Evolutionary conservation across 495 filamentous ascomycete genomes (phyloP).

Genomic region (Hyaloscypha variabilis): DNA sequence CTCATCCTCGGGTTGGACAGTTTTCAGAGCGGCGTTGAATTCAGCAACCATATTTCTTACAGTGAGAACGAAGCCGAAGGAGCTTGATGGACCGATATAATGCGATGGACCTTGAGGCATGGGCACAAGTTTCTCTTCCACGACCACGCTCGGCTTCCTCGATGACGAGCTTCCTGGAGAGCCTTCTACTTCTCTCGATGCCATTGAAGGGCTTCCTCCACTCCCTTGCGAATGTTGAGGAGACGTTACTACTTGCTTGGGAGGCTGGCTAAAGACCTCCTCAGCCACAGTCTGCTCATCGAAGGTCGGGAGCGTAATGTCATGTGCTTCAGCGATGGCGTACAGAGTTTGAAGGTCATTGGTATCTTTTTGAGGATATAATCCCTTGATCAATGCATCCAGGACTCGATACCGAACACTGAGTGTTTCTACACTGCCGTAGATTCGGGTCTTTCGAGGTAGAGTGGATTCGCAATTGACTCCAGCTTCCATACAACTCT

Average conservation of each 20-base stretch:
- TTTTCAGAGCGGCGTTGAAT: constrained; percentile 27
- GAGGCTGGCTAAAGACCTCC: constrained; percentile 23
- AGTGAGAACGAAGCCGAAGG: constrained; percentile 31
- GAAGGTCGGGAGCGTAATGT: constrained; percentile 25
- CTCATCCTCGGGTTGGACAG: constrained; percentile 30
- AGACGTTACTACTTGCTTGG: constrained; percentile 2
- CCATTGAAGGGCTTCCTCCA: constrained; percentile 14
- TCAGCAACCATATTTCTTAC: constrained; percentile 33
- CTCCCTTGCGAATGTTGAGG: constrained; percentile 3
- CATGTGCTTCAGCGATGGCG: constrained; percentile 29
- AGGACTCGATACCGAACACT: constrained; percentile 46
- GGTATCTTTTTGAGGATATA: constrained; percentile 47
- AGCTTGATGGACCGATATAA: constrained; percentile 35
- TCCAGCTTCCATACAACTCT: constrained; percentile 42
- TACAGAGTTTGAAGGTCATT: constrained; percentile 32
- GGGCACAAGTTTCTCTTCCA: constrained; percentile 31
- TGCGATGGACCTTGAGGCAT: constrained; percentile 30
- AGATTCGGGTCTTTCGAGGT: constrained; percentile 50
- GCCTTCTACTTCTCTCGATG: constrained; percentile 14
- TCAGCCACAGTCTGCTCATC: constrained; percentile 27
- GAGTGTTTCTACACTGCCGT: constrained; percentile 53
- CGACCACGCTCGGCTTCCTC: constrained; percentile 10
- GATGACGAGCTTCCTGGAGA: constrained; percentile 9
- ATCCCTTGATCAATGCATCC: constrained; percentile 46
- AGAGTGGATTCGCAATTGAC: constrained; percentile 47